Evolutionary conservation across 1,139 yeast genomes (phyloP).

Genomic region (Candida sp.): DNA sequence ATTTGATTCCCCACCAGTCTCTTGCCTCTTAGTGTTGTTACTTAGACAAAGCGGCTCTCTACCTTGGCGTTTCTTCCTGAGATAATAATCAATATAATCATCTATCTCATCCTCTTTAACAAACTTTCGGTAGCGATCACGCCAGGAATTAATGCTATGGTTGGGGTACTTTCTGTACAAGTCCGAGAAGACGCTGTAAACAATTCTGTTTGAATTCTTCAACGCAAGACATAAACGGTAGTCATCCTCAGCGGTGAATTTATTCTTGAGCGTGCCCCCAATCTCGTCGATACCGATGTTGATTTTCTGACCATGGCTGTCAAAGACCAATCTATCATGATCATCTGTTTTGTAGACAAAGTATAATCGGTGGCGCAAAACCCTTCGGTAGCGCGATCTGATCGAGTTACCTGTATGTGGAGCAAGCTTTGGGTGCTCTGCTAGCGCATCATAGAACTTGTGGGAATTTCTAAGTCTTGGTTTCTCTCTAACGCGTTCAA

Average conservation of each 20-base stretch:
- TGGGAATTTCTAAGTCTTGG: constrained; percentile 73
- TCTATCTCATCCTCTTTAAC: constrained; percentile 64
- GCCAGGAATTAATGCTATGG: constrained; percentile 73
- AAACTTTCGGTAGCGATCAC: constrained; percentile 77
- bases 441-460: constrained; percentile 62
- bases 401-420: constrained; percentile 79
- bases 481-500: constrained; percentile 67
- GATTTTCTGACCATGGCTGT: constrained; percentile 40
- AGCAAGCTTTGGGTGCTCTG: constrained; percentile 49
- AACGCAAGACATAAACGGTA: constrained; percentile 47
- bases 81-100: constrained; percentile 59
- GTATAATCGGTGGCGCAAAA: constrained; percentile 51
- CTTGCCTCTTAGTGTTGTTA: not conserved
- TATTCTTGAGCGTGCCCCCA: constrained; percentile 62
- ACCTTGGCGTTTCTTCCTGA: constrained; percentile 33
- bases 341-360: constrained; percentile 67
- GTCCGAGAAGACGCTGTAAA: constrained; percentile 50
- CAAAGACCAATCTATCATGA: constrained; percentile 51
- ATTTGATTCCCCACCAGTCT: no score
- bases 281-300: constrained; percentile 37
- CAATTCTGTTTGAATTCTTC: constrained; percentile 17
- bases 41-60: not conserved
- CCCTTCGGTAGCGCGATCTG: constrained; percentile 68
- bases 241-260: constrained; percentile 73
- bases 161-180: constrained; percentile 47